Evolutionary conservation across 108 stramenopile species (phyloP).

Genomic region (Cyclostephanos tholiformis): DNA sequence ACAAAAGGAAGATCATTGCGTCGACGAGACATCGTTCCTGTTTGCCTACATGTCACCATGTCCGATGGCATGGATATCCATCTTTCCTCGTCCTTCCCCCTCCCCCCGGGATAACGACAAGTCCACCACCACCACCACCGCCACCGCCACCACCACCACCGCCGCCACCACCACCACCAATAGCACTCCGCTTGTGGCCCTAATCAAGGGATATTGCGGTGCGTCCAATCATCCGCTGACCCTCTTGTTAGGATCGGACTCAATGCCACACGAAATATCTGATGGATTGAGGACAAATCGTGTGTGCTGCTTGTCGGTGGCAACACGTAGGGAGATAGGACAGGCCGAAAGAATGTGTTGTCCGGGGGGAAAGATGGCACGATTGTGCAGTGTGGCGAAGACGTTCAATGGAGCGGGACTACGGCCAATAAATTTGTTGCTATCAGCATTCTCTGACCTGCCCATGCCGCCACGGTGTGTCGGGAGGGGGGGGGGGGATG

Average conservation of each 20-base stretch:
- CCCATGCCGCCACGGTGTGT: not conserved
- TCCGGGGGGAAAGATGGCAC: conserved; percentile 1
- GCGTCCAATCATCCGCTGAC: conserved; percentile 29
- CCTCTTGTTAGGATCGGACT: conserved; percentile 24
- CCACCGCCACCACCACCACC: not conserved
- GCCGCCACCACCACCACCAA: not conserved
- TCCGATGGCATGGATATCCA: conserved; percentile 26
- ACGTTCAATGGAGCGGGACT: conserved; percentile 29
- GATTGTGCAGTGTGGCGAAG: not conserved
- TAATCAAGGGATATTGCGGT: conserved; percentile 36
- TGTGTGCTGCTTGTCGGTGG: conserved; percentile 27
- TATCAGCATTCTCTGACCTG: conserved; percentile 1
- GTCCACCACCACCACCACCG: not conserved
- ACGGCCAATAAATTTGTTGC: conserved; percentile 1
- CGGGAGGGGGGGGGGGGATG: not conserved
- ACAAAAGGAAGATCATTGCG: not conserved
- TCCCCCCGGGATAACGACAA: no score
- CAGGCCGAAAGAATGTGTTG: not conserved
- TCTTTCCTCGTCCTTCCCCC: not conserved
- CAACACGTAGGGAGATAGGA: conserved; percentile 16
- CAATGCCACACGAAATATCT: conserved; percentile 13
- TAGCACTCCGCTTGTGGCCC: conserved; percentile 5
- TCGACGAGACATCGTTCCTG: not conserved
- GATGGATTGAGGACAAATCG: conserved; percentile 9
- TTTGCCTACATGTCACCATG: conserved; percentile 4